phyloP scores from a whole-genome alignment of 108 stramenopile genomes.

The Fragilaria crotonensis region DNA sequence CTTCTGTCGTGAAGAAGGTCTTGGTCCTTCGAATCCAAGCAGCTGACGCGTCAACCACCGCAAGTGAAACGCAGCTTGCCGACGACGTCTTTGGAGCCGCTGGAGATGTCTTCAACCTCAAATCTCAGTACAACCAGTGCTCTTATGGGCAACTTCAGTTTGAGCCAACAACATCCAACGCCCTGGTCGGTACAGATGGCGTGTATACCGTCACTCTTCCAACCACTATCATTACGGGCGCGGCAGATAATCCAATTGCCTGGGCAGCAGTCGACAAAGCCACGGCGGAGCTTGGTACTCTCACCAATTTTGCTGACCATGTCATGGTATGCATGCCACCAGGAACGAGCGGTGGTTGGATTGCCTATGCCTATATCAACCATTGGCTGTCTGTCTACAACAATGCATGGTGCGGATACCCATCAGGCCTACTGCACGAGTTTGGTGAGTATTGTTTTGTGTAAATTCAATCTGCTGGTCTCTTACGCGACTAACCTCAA shows the following conservation, averaged over 20 bases:
- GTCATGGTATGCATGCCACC: constrained; percentile 41
- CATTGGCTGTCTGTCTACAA: constrained; percentile 33
- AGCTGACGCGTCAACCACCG: constrained; percentile 4
- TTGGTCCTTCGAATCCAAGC: constrained; percentile 20
- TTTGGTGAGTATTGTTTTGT: constrained; percentile 2
- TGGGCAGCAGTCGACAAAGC: constrained; percentile 16
- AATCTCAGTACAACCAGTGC: constrained; percentile 8
- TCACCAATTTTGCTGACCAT: constrained; percentile 14
- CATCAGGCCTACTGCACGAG: constrained; percentile 34
- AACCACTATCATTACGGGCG: not conserved
- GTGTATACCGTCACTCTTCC: constrained; percentile 16
- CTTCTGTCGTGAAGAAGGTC: not conserved
- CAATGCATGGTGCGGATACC: constrained; percentile 41
- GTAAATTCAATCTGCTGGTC: not conserved
- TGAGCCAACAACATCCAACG: not conserved
- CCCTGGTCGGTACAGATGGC: constrained; percentile 1
- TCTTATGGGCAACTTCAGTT: constrained; percentile 16
- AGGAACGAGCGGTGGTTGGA: constrained; percentile 22
- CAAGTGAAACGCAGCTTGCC: constrained; percentile 4
- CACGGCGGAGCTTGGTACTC: constrained; percentile 9
- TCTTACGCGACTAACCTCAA: not conserved
- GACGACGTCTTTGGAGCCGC: constrained; percentile 15
- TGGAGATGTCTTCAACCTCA: constrained; percentile 18
- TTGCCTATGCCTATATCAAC: constrained; percentile 34
- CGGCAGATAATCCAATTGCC: constrained; percentile 11